Conservation (phyloP, 495 filamentous ascomycete species). For the Penicillium coprophilum region DNA sequence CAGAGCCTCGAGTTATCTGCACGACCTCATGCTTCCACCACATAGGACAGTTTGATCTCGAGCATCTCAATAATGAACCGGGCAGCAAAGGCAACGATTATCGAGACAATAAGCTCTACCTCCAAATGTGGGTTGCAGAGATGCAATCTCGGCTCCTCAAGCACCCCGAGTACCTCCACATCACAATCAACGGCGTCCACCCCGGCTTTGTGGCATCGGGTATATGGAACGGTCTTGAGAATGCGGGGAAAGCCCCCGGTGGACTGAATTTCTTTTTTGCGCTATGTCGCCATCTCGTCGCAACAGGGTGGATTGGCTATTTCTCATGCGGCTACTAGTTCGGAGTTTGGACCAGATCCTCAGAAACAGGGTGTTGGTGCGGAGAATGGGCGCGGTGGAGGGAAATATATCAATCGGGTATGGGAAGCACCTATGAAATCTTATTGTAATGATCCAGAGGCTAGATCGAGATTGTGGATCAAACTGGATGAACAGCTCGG, state of each 20-base stretch:
- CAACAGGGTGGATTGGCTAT: slow-evolving; percentile 29
- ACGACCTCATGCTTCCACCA: slow-evolving; percentile 28
- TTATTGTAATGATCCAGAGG: slow-evolving; percentile 13
- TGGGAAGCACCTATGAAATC: slow-evolving; percentile 21
- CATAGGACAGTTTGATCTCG: slow-evolving; percentile 17
- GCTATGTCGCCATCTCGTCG: slow-evolving; percentile 16
- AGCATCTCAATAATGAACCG: slow-evolving; percentile 10
- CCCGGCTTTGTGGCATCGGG: slow-evolving; percentile 26
- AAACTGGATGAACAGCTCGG: slow-evolving; percentile 21
- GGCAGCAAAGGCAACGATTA: slow-evolving; percentile 15
- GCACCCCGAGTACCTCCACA: slow-evolving; percentile 22
- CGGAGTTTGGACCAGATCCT: slow-evolving; percentile 23
- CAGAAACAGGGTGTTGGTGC: slow-evolving; percentile 18
- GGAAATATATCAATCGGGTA: slow-evolving; percentile 31
- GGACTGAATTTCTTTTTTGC: slow-evolving; percentile 5
- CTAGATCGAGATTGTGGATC: slow-evolving; percentile 20
- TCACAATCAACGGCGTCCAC: slow-evolving; percentile 29
- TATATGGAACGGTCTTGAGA: slow-evolving; percentile 17
- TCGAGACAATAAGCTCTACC: slow-evolving; percentile 27
- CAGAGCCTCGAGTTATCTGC: slow-evolving; percentile 27
- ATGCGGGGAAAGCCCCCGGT: neutral
- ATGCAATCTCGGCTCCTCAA: slow-evolving; percentile 21
- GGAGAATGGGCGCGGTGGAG: slow-evolving; percentile 18
- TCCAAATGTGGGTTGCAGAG: slow-evolving; percentile 28
- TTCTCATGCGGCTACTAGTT: slow-evolving; percentile 21